These are phyloP conservation scores for Plicaturopsis crispa DNA, from an alignment of 768 basidiomycete species.

Conservation along the genomic window DNA sequence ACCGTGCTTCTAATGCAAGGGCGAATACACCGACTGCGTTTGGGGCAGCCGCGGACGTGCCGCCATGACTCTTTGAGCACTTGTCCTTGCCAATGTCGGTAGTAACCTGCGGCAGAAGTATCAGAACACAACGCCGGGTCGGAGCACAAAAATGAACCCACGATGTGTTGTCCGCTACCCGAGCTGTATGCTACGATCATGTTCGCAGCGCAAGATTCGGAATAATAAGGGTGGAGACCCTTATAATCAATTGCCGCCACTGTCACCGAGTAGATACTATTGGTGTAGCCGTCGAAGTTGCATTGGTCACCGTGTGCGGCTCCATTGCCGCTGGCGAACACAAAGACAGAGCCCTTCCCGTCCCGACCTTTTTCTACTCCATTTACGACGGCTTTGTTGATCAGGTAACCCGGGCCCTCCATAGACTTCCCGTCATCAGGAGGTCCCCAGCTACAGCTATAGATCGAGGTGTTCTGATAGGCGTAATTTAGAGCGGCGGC, in stretches of 20 bases:
- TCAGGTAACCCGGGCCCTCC: slow-evolving; percentile 90
- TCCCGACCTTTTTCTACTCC: slow-evolving; percentile 85
- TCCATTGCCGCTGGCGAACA: slow-evolving; percentile 97
- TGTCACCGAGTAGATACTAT: slow-evolving; percentile 93
- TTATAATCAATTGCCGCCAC: slow-evolving; percentile 93
- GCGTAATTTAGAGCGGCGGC: slow-evolving; percentile 92
- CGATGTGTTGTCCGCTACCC: slow-evolving; percentile 89
- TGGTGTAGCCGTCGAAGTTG: slow-evolving; percentile 99
- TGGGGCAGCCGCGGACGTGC: slow-evolving; percentile 96
- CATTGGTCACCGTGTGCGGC: slow-evolving; percentile 90
- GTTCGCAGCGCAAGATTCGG: slow-evolving; percentile 96
- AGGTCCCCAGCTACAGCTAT: slow-evolving; percentile 97
- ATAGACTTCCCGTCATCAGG: slow-evolving; percentile 91
- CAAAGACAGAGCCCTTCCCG: slow-evolving; percentile 90
- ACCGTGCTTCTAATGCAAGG: slow-evolving; percentile 84
- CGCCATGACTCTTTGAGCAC: slow-evolving; percentile 82
- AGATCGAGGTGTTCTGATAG: slow-evolving; percentile 86
- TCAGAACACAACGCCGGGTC: not conserved
- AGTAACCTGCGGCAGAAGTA: slow-evolving; percentile 72
- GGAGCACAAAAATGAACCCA: slow-evolving; percentile 31
- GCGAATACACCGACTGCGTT: slow-evolving; percentile 94
- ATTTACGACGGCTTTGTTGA: slow-evolving; percentile 89
- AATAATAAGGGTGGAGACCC: slow-evolving; percentile 93
- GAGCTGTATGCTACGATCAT: slow-evolving; percentile 96
- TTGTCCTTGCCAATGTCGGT: slow-evolving; percentile 84